These are phyloP conservation scores for Diplogelasinospora grovesii DNA, from an alignment of 495 filamentous ascomycete genomes.

Conservation along the genomic window DNA sequence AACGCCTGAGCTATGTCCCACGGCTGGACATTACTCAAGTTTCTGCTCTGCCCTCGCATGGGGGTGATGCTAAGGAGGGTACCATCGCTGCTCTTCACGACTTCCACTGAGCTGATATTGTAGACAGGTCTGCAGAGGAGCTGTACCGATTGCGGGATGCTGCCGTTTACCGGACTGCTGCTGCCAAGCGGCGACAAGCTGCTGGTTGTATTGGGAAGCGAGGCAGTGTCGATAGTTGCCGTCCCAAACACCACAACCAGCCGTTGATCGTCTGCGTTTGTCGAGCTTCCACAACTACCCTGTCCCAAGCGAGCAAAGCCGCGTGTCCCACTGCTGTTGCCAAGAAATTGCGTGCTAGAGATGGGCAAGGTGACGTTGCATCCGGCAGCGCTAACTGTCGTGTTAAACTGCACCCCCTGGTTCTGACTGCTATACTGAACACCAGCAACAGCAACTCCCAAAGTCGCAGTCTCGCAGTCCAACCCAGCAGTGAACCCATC, in stretches of 20 bases:
- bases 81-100: constrained; percentile 10
- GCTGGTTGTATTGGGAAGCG: constrained; percentile 1
- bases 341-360: constrained; percentile 2
- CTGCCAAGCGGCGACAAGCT: background rate
- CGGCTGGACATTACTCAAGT: constrained; percentile 10
- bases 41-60: background rate
- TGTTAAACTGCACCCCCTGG: constrained; percentile 9
- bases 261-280: constrained; percentile 7
- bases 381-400: constrained; percentile 1
- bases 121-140: constrained; percentile 21
- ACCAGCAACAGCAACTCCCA: constrained; percentile 8
- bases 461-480: constrained; percentile 16
- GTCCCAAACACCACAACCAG: constrained; percentile 18
- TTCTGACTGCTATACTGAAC: constrained; percentile 8
- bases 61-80: constrained; percentile 6
- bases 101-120: constrained; percentile 14
- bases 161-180: constrained; percentile 7
- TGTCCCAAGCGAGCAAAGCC: constrained; percentile 12
- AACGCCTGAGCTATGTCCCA: constrained; percentile 19
- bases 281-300: constrained; percentile 14
- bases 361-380: constrained; percentile 14
- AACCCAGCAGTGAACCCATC: constrained; percentile 19
- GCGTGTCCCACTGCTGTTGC: constrained; percentile 1
- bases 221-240: constrained; percentile 6
- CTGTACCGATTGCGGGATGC: constrained; percentile 11